Percentiles rank a stretch among this genome's conserved stretches.
phyloP scores from a whole-genome alignment of 106 monocot genomes.

The Xerophyta viscosa region DNA sequence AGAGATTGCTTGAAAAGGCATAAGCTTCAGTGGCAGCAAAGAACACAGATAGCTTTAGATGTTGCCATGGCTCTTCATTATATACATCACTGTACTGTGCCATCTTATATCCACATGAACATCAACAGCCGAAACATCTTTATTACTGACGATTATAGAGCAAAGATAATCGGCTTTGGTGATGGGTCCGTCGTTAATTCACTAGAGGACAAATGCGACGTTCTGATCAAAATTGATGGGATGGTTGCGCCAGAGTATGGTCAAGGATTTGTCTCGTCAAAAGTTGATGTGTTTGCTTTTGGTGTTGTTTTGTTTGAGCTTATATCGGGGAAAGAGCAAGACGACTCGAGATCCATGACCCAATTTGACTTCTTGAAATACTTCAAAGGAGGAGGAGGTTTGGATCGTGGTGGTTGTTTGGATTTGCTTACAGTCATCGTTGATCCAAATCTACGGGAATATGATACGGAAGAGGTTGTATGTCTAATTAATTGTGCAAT shows the following conservation, averaged over 20 bases:
- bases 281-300: slow-evolving; percentile 24
- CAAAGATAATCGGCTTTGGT: slow-evolving; percentile 25
- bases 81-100: slow-evolving; percentile 24
- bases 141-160: slow-evolving; percentile 18
- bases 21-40: slow-evolving; percentile 14
- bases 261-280: slow-evolving; percentile 10
- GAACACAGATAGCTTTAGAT: slow-evolving; percentile 29
- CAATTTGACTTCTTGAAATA: neutral
- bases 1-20: slow-evolving; percentile 19
- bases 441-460: slow-evolving; percentile 19
- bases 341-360: slow-evolving; percentile 1
- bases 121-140: slow-evolving; percentile 22
- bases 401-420: slow-evolving; percentile 5
- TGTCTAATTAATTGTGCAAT: slow-evolving; percentile 21
- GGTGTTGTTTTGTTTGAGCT: slow-evolving; percentile 25
- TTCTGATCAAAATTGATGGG: neutral
- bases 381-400: slow-evolving; percentile 4
- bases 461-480: slow-evolving; percentile 17
- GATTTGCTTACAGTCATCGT: slow-evolving; percentile 8
- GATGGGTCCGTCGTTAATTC: neutral
- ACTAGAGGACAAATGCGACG: neutral
- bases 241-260: slow-evolving; percentile 11
- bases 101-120: slow-evolving; percentile 29
- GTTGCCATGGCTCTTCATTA: slow-evolving; percentile 25
- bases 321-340: slow-evolving; percentile 8